A percentile compares a stretch with the other conserved stretches of the same genome.
These are phyloP conservation scores for Penicillium brasilianum DNA, from an alignment of 2,329 filamentous ascomycete species.

Conservation along the genomic window DNA sequence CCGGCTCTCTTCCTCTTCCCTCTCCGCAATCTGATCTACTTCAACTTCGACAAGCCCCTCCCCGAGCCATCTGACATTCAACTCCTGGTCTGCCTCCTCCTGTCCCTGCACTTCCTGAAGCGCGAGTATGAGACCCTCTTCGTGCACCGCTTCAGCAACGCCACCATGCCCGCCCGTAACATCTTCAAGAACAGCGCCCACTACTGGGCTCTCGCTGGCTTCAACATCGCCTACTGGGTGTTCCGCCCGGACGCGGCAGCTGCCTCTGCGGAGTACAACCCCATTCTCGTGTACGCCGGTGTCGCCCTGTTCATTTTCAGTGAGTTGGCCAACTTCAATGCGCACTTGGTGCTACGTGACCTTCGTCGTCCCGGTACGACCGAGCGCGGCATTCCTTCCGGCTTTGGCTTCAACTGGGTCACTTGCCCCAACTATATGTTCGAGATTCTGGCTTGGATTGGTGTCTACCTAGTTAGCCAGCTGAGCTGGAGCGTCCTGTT, in stretches of 20 bases:
- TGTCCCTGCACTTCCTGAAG: conserved; percentile 87
- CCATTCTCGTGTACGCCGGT: conserved; percentile 67
- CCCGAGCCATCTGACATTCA: conserved; percentile 68
- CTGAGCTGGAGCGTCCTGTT: conserved; percentile 74
- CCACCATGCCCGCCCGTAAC: conserved; percentile 89
- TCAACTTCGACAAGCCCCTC: conserved; percentile 53
- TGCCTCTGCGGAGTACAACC: conserved; percentile 57
- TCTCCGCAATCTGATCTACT: conserved; percentile 75
- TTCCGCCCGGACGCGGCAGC: conserved; percentile 77
- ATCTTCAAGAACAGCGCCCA: conserved; percentile 94
- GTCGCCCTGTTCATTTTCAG: conserved; percentile 75
- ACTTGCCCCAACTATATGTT: conserved; percentile 99
- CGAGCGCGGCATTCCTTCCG: conserved; percentile 84
- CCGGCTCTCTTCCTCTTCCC: conserved; percentile 74
- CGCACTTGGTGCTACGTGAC: conserved; percentile 78
- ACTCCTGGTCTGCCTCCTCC: conserved; percentile 72
- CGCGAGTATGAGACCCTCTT: conserved; percentile 94
- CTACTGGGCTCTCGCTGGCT: conserved; percentile 86
- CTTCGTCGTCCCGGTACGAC: conserved; percentile 80
- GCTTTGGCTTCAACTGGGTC: conserved; percentile 82
- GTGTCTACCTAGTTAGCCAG: conserved; percentile 77
- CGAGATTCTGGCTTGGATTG: conserved; percentile 84
- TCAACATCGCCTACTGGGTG: conserved; percentile 81
- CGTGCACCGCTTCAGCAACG: conserved; percentile 91
- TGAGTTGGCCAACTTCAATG: conserved; percentile 78